Evolutionary conservation across 345 rosid genomes (phyloP), one percentile per base, ranked within the genome.

Genomic region (Arabidopsis arenosa): DNA sequence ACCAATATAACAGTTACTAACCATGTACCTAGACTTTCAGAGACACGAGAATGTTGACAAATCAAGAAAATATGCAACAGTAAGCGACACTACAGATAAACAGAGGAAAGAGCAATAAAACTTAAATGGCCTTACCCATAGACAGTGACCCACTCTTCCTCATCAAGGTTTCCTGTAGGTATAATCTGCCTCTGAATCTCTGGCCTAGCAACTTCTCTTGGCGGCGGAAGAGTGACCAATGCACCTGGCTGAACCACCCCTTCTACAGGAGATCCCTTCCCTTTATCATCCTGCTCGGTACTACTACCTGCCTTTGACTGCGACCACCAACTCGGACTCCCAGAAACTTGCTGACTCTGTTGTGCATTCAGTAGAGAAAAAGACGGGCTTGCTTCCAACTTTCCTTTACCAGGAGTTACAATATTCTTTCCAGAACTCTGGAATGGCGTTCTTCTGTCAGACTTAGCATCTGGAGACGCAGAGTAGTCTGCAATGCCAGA

Each of bases 131-230:
- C 81, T 72, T 88, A 92, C 99, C 99, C 99, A 77, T 90, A 95
- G 70, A 95, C 97, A 52, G 99, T 95, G 79, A 92, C 90, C 99
- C 99, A 95, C 77, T 92, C 96, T 86, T 92, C 99, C 80, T 89
- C 97, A 32, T 92, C 88, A 70, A 92, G 84, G 60, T 85, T 87
- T 52, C 92, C 97, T 0, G 88, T 84, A 15, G 96, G 93, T 69
- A 90, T 60, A 74, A 81, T 59, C 76, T 82, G 94, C 77, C 80
- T 81, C 84, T 86, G 93, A 75, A 85, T 80, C 83, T 92, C 98
- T 0, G 99, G 99, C 83, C 96, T 95, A 23, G 97, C 99, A 73
- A 95, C 96, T 83, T 92, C 96, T 76, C 91, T 87, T 0, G 93
- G 99, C 2, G 94, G 98, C 6, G 96, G 98, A 79, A 95, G 96